A percentile compares a stretch with the other conserved stretches of the same genome.
phyloP scores from a whole-genome alignment of 2,329 filamentous ascomycete genomes.

The Chrysoporthe austroafricana region DNA sequence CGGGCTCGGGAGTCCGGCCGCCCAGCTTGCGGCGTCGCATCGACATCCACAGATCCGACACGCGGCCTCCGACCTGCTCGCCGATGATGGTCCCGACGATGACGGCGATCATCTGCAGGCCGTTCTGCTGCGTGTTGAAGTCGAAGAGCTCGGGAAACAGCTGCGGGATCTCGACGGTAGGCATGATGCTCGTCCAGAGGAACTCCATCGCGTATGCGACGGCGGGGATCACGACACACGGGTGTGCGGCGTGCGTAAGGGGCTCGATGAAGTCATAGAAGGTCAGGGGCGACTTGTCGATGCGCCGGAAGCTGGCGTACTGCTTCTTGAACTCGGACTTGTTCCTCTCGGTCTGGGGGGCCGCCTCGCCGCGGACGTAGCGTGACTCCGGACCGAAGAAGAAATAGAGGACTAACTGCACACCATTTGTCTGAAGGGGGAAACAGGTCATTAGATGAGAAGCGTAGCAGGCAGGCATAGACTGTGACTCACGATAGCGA shows the following conservation, averaged over 20 bases:
- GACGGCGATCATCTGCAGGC: conserved; percentile 60
- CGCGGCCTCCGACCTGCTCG: conserved; percentile 59
- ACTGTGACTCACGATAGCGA: conserved; percentile 52
- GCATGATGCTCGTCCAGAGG: conserved; percentile 55
- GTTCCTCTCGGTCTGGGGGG: conserved; percentile 32
- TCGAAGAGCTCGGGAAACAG: conserved; percentile 59
- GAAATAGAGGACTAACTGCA: conserved; percentile 59
- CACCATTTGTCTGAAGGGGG: conserved; percentile 52
- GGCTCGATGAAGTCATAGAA: conserved; percentile 56
- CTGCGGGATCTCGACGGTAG: conserved; percentile 63
- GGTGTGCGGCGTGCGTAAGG: conserved; percentile 45
- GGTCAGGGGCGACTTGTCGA: conserved; percentile 55
- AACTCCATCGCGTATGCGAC: conserved; percentile 61
- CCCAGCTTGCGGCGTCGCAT: conserved; percentile 38
- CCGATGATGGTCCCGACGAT: conserved; percentile 62
- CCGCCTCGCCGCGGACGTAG: conserved; percentile 47
- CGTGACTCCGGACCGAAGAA: conserved; percentile 60
- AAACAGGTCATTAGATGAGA: neutral
- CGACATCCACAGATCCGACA: conserved; percentile 59
- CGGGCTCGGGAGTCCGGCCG: conserved; percentile 43
- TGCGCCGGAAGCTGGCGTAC: conserved; percentile 50
- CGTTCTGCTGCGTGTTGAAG: conserved; percentile 60
- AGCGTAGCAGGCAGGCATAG: neutral
- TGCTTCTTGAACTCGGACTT: conserved; percentile 48
- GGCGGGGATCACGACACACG: conserved; percentile 54